Conservation (phyloP, 345 rosid genomes). For the Raphanus raphanistrum region DNA sequence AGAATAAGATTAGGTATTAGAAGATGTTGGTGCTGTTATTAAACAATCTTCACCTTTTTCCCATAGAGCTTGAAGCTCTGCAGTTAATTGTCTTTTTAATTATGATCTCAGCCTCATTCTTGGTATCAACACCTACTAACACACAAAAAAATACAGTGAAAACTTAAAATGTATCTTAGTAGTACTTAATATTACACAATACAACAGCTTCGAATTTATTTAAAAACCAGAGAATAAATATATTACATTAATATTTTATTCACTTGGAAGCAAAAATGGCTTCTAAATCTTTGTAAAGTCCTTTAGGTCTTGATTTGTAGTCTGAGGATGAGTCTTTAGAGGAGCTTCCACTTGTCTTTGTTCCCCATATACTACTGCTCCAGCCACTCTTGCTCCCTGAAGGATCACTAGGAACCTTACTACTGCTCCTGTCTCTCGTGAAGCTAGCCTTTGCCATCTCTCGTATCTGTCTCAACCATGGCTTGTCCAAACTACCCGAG, state of each 20-base stretch:
- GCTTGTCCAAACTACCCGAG: slow-evolving; percentile 62
- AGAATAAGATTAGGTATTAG: slow-evolving; percentile 20
- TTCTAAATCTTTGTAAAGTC: slow-evolving; percentile 76
- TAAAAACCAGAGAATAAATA: not conserved
- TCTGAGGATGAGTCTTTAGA: slow-evolving; percentile 55
- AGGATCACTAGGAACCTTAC: slow-evolving; percentile 60
- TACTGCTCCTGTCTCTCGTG: slow-evolving; percentile 51
- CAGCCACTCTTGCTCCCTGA: slow-evolving; percentile 65
- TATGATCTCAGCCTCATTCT: not conserved
- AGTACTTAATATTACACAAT: not conserved
- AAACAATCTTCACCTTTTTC: slow-evolving; percentile 5
- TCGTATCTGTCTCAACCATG: slow-evolving; percentile 71
- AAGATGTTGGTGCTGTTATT: not conserved
- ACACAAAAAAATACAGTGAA: not conserved
- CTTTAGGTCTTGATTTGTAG: slow-evolving; percentile 51
- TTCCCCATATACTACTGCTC: slow-evolving; percentile 71
- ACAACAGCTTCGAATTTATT: not conserved
- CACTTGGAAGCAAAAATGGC: slow-evolving; percentile 80
- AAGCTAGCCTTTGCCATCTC: slow-evolving; percentile 86
- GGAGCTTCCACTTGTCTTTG: slow-evolving; percentile 64
- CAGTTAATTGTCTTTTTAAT: not conserved
- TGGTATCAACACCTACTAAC: not conserved
- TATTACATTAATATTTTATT: not conserved
- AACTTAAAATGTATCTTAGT: not conserved
- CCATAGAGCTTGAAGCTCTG: slow-evolving; percentile 14